phyloP scores from a whole-genome alignment of 176 grass and related monocot species.

The Bothriochloa decipiens region DNA sequence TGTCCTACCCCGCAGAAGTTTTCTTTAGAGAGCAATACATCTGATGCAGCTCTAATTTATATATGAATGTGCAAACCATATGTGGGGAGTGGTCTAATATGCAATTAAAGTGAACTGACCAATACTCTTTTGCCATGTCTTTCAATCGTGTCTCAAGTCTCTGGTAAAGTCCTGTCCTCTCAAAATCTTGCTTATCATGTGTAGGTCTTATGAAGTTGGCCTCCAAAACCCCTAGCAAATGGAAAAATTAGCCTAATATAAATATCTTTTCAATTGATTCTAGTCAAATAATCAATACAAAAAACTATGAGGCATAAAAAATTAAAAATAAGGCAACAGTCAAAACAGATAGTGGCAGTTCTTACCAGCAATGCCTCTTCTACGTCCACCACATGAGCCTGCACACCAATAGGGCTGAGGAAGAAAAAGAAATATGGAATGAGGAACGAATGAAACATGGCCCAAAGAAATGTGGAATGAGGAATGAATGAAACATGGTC shows the following conservation, averaged over 20 bases:
- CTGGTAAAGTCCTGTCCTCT: conserved; percentile 54
- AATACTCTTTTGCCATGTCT: conserved; percentile 60
- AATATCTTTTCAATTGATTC: not conserved
- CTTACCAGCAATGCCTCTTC: conserved; percentile 62
- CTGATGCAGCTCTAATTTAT: conserved; percentile 1
- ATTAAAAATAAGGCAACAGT: conserved; percentile 3
- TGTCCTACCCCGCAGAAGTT: too few relatives aligned
- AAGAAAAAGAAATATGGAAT: not conserved
- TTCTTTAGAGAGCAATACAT: too few relatives aligned
- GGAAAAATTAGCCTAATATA: not conserved
- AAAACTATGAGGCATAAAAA: not conserved
- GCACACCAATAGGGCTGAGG: conserved; percentile 56
- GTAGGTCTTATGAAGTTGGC: conserved; percentile 65
- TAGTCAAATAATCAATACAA: not conserved
- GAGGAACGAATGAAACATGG: conserved; percentile 11
- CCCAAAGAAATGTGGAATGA: not conserved
- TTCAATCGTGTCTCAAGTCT: conserved; percentile 58
- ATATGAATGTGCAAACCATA: not conserved
- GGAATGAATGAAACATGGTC: conserved; percentile 7
- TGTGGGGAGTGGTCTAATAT: not conserved
- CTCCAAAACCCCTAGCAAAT: conserved; percentile 61
- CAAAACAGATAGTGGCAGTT: conserved; percentile 9
- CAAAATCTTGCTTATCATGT: conserved; percentile 75
- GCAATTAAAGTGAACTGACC: conserved; percentile 41
- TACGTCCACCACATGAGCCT: not conserved